Evolutionary conservation across 371 early-diverging fungal genomes (phyloP).

Genomic region (Quaeritorhiza haematococci): DNA sequence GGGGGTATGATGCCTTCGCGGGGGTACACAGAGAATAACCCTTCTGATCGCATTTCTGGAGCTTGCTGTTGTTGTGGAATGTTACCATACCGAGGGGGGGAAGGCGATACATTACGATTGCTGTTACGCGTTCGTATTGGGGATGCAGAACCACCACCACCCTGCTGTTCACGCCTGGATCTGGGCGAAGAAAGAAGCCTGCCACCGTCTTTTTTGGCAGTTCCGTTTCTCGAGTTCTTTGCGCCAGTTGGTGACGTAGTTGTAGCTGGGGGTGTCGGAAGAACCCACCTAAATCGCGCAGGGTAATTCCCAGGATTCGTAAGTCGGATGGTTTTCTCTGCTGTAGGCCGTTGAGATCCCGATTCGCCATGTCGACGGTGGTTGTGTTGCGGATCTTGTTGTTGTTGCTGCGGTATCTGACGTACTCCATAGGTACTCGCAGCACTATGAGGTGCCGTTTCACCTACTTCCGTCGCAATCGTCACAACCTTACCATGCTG

Average conservation of each 20-base stretch:
- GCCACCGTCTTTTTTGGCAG: background rate
- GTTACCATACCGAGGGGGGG: background rate
- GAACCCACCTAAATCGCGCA: slow-evolving; percentile 23
- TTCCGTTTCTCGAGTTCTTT: too few relatives aligned
- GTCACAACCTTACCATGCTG: too few relatives aligned
- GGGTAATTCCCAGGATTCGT: slow-evolving; percentile 26
- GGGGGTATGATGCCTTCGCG: background rate
- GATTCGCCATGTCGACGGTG: too few relatives aligned
- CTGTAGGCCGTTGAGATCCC: background rate
- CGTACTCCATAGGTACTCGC: too few relatives aligned
- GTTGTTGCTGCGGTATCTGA: too few relatives aligned
- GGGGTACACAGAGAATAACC: background rate
- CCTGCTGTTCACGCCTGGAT: background rate
- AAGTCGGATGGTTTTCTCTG: slow-evolving; percentile 5
- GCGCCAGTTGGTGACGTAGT: too few relatives aligned
- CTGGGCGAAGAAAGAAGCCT: background rate
- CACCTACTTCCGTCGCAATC: too few relatives aligned
- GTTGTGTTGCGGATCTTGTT: too few relatives aligned
- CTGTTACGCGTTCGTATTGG: too few relatives aligned
- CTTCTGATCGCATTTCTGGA: background rate
- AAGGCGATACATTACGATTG: background rate
- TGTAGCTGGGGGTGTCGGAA: too few relatives aligned
- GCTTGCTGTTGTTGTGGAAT: background rate
- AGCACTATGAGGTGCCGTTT: too few relatives aligned
- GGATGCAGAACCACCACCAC: too few relatives aligned